Conservation (phyloP, 2,329 filamentous ascomycete species). For the Fusarium drepaniforme region DNA sequence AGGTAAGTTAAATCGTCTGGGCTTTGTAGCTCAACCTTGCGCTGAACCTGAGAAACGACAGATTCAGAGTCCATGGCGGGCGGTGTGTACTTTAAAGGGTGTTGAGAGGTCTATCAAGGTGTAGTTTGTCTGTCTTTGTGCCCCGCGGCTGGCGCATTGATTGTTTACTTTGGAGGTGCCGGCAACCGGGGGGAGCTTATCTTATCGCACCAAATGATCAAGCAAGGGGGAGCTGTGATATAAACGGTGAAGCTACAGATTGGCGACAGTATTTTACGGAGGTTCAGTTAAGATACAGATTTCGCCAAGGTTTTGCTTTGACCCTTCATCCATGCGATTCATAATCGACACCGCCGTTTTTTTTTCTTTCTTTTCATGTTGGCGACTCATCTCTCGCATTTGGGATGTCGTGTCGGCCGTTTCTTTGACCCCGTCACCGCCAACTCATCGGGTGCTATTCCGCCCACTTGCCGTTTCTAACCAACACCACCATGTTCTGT, state of each 20-base stretch:
- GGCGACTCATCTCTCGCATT: neutral
- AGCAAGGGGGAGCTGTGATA: neutral
- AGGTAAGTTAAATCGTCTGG: slow-evolving; percentile 79
- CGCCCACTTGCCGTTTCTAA: neutral
- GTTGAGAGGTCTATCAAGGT: slow-evolving; percentile 28
- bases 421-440: neutral
- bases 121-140: slow-evolving; percentile 3
- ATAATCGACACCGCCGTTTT: neutral
- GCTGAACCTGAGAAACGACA: slow-evolving; percentile 62
- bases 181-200: neutral
- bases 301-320: neutral
- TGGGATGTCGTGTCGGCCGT: neutral
- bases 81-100: neutral
- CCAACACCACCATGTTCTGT: neutral
- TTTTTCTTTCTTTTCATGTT: neutral
- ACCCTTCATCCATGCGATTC: neutral
- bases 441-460: neutral
- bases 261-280: neutral
- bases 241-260: neutral
- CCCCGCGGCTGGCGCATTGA: slow-evolving; percentile 23
- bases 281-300: neutral
- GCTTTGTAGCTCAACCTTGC: slow-evolving; percentile 85
- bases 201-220: neutral
- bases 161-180: slow-evolving; percentile 5
- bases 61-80: slow-evolving; percentile 51